Conservation (phyloP, 352 stramenopile species). For the Thalassiosira livingstoniorum region DNA sequence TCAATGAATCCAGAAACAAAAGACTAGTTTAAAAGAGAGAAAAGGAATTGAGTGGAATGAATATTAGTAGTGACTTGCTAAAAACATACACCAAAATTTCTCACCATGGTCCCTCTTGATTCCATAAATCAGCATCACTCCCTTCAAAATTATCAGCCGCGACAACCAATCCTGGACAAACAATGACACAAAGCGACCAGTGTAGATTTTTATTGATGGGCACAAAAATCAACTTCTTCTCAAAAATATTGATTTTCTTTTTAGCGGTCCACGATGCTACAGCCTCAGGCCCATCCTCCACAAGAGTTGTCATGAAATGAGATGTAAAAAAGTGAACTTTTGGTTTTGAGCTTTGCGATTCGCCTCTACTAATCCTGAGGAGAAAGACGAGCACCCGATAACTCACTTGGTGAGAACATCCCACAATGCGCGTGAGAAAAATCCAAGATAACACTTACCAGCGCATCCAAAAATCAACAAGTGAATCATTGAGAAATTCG, state of each 20-base stretch:
- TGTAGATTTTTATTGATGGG: constrained; percentile 84
- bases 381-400: background rate
- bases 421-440: background rate
- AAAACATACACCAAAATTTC: constrained; percentile 9
- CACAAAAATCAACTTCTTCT: constrained; percentile 85
- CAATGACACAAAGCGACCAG: constrained; percentile 86
- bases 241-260: constrained; percentile 85
- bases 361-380: constrained; percentile 75
- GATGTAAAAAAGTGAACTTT: constrained; percentile 93
- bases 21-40: constrained; percentile 80
- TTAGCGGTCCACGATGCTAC: constrained; percentile 82
- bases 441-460: constrained; percentile 65
- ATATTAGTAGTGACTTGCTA: background rate
- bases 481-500: constrained; percentile 90
- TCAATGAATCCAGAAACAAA: constrained; percentile 94
- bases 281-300: constrained; percentile 75
- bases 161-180: constrained; percentile 78
- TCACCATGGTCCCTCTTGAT: constrained; percentile 77
- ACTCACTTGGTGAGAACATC: background rate
- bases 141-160: background rate
- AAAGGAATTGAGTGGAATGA: background rate
- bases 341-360: constrained; percentile 39
- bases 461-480: constrained; percentile 87
- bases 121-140: background rate
- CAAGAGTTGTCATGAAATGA: constrained; percentile 94